Conservation (phyloP, 2,329 filamentous ascomycete genomes). For the Helotiales sp. region DNA sequence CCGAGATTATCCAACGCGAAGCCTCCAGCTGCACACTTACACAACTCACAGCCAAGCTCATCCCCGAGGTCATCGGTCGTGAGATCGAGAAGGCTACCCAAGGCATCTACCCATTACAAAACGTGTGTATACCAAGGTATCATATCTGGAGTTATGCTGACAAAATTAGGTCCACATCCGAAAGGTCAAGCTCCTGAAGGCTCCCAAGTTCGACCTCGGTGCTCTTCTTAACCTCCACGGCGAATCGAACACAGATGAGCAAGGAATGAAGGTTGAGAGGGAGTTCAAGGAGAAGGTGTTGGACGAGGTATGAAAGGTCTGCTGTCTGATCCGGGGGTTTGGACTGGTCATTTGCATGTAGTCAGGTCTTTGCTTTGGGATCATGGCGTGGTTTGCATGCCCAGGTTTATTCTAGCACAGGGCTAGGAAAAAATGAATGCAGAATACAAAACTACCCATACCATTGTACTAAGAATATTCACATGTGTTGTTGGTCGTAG, state of each 20-base stretch:
- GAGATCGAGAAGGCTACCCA: slow-evolving; percentile 99
- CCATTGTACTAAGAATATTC: slow-evolving; percentile 3
- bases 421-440: slow-evolving; percentile 35
- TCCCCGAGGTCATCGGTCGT: slow-evolving; percentile 98
- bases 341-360: slow-evolving; percentile 37
- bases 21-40: slow-evolving; percentile 90
- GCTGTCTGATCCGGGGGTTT: slow-evolving; percentile 29
- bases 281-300: slow-evolving; percentile 99
- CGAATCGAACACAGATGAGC: slow-evolving; percentile 93
- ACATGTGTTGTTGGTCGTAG: neutral
- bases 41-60: slow-evolving; percentile 97
- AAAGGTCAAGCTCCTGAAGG: slow-evolving; percentile 99
- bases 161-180: slow-evolving; percentile 87
- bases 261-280: slow-evolving; percentile 97
- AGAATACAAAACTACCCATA: slow-evolving; percentile 27
- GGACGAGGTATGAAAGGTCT: slow-evolving; percentile 76
- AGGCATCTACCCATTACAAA: slow-evolving; percentile 99
- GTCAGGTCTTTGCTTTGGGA: slow-evolving; percentile 36
- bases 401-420: slow-evolving; percentile 30
- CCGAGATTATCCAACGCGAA: slow-evolving; percentile 97
- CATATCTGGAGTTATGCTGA: slow-evolving; percentile 16
- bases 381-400: slow-evolving; percentile 36
- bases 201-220: slow-evolving; percentile 98
- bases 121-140: slow-evolving; percentile 60
- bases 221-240: slow-evolving; percentile 95